phyloP scores from a whole-genome alignment of 306 rosid genomes.

The Begonia masoniana region DNA sequence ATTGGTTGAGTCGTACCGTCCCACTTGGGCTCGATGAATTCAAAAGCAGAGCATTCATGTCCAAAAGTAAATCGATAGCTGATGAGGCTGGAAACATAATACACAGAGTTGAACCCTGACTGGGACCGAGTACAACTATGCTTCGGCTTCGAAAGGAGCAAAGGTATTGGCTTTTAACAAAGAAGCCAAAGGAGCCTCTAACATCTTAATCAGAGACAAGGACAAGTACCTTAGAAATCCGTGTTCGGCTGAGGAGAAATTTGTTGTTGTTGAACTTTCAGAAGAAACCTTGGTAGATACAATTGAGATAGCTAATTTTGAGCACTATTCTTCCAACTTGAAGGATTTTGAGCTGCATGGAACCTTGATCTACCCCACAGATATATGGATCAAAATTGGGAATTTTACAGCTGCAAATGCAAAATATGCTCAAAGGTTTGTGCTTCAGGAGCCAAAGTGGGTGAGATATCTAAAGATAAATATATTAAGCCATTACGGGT shows the following conservation, averaged over 20 bases:
- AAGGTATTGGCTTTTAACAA: conserved; percentile 86
- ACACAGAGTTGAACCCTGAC: conserved; percentile 85
- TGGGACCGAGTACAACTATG: conserved; percentile 86
- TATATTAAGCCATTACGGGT: conserved; percentile 71
- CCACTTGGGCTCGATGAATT: conserved; percentile 89
- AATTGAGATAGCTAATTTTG: conserved; percentile 77
- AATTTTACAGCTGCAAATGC: conserved; percentile 74
- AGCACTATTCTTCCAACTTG: conserved; percentile 86
- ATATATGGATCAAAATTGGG: conserved; percentile 71
- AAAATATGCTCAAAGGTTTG: conserved; percentile 62
- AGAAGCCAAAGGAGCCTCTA: conserved; percentile 96
- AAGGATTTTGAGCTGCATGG: conserved; percentile 73
- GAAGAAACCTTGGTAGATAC: conserved; percentile 92
- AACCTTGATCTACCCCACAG: conserved; percentile 78
- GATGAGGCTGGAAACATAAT: conserved; percentile 18
- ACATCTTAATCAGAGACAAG: conserved; percentile 67
- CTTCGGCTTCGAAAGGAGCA: conserved; percentile 97
- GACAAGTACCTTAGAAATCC: conserved; percentile 94
- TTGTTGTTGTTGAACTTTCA: conserved; percentile 74
- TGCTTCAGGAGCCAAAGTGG: conserved; percentile 83
- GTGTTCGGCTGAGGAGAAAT: conserved; percentile 81
- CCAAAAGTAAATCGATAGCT: conserved; percentile 36
- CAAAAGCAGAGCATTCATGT: conserved; percentile 67
- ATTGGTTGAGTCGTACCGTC: conserved; percentile 31
- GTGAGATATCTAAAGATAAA: conserved; percentile 87